These are phyloP conservation scores for Oenanthe sinensis DNA, from an alignment of 129 eudicot species.

Conservation along the genomic window DNA sequence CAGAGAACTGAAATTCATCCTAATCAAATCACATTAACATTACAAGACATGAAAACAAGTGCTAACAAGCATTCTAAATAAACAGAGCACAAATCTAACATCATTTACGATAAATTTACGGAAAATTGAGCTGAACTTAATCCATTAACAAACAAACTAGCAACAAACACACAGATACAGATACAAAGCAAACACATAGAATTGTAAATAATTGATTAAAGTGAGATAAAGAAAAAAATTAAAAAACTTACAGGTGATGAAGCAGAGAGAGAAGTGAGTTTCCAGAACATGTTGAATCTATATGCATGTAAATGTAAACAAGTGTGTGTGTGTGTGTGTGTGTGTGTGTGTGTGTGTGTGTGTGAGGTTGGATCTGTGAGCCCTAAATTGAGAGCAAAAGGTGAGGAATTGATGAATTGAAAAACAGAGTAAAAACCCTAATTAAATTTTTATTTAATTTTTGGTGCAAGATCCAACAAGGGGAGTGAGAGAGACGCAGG, in stretches of 20 bases:
- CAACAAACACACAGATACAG: not conserved
- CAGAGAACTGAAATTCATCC: not conserved
- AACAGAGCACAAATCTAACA: not conserved
- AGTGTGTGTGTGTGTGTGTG: not conserved
- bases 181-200: not conserved
- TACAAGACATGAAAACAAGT: not conserved
- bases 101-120: not conserved
- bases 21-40: not conserved
- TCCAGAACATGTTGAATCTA: conserved; percentile 11
- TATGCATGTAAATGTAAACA: not conserved
- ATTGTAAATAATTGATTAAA: not conserved
- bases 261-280: conserved; percentile 14
- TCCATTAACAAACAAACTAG: not conserved
- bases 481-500: not conserved
- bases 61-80: not conserved
- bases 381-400: not conserved
- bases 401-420: not conserved
- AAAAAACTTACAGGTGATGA: conserved; percentile 10
- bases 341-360: not conserved
- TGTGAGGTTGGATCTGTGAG: conserved; percentile 17
- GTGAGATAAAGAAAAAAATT: not conserved
- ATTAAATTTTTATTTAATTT: not conserved
- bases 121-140: not conserved
- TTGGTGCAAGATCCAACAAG: not conserved
- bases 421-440: not conserved